Evolutionary conservation across 2,329 filamentous ascomycete genomes (phyloP).

Genomic region (Fusarium proliferatum): DNA sequence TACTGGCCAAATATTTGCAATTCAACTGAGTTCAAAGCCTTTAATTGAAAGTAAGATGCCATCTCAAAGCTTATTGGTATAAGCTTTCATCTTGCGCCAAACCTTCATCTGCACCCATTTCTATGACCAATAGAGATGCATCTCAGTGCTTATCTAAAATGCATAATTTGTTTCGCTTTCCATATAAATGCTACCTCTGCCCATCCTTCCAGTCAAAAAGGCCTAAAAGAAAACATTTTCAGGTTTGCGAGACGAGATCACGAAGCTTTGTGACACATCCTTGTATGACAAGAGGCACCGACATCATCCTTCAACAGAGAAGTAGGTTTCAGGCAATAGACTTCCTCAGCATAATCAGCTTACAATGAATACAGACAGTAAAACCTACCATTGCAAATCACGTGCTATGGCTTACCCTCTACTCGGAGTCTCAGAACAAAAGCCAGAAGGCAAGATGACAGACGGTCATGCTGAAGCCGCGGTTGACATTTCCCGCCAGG

Average conservation of each 20-base stretch:
- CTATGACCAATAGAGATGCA: too few species aligned
- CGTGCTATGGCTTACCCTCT: background rate
- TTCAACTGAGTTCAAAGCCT: background rate
- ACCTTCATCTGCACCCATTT: too few species aligned
- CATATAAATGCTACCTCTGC: too few species aligned
- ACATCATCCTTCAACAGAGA: background rate
- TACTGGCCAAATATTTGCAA: background rate
- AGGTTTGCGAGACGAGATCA: background rate
- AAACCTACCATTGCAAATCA: rapidly evolving
- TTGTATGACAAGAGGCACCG: background rate
- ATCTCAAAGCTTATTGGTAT: background rate
- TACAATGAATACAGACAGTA: background rate
- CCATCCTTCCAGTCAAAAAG: too few species aligned
- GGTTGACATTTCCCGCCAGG: too few species aligned
- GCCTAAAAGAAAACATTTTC: too few species aligned
- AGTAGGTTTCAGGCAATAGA: background rate
- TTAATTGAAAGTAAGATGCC: background rate
- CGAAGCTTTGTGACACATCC: background rate
- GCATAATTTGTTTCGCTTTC: too few species aligned
- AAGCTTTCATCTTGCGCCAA: too few species aligned
- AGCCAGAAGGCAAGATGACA: background rate
- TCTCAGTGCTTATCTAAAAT: too few species aligned
- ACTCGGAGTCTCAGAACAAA: too few species aligned
- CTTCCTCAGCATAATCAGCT: background rate
- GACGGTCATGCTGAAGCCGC: background rate